Percentiles rank a stretch among this genome's conserved stretches.
Evolutionary conservation across 495 filamentous ascomycete species (phyloP).

Genomic region (Penicillium parvum): DNA sequence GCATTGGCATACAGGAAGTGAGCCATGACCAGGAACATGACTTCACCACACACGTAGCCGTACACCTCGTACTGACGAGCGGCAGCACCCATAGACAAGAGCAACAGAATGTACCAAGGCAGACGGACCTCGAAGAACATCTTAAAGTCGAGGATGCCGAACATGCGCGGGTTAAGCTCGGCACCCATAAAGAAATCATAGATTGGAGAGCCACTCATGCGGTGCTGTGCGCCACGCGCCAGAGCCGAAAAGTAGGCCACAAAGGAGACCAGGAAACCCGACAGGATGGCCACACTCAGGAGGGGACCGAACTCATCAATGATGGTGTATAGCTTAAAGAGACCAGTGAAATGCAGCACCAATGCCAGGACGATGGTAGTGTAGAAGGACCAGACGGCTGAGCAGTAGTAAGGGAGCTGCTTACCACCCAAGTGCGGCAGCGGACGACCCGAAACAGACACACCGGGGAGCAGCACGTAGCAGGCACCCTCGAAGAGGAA

Average conservation of each 20-base stretch:
- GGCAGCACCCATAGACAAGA: slow-evolving; percentile 70
- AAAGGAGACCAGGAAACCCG: slow-evolving; percentile 74
- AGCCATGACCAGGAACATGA: slow-evolving; percentile 83
- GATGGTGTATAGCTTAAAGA: slow-evolving; percentile 89
- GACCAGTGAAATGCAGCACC: slow-evolving; percentile 68
- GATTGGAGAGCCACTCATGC: slow-evolving; percentile 86
- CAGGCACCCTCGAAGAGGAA: slow-evolving; percentile 75
- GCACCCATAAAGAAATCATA: slow-evolving; percentile 99
- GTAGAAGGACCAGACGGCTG: slow-evolving; percentile 82
- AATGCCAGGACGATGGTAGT: slow-evolving; percentile 66
- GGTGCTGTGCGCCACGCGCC: slow-evolving; percentile 72
- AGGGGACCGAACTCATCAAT: slow-evolving; percentile 94
- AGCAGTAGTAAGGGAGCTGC: slow-evolving; percentile 91
- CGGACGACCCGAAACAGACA: slow-evolving; percentile 79
- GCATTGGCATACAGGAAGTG: slow-evolving; percentile 97
- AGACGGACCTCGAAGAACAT: slow-evolving; percentile 99
- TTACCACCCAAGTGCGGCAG: slow-evolving; percentile 75
- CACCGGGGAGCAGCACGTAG: slow-evolving; percentile 81
- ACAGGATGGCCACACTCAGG: slow-evolving; percentile 84
- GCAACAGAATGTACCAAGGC: slow-evolving; percentile 91
- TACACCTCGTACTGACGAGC: slow-evolving; percentile 83
- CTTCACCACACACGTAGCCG: slow-evolving; percentile 88
- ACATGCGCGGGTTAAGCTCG: slow-evolving; percentile 93
- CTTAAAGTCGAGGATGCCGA: slow-evolving; percentile 92
- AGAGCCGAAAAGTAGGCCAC: slow-evolving; percentile 82